A percentile compares a stretch with the other conserved stretches of the same genome.
Evolutionary conservation across 78 protist species (phyloP).

Genomic region (Anaeramoeba flamelloides): DNA sequence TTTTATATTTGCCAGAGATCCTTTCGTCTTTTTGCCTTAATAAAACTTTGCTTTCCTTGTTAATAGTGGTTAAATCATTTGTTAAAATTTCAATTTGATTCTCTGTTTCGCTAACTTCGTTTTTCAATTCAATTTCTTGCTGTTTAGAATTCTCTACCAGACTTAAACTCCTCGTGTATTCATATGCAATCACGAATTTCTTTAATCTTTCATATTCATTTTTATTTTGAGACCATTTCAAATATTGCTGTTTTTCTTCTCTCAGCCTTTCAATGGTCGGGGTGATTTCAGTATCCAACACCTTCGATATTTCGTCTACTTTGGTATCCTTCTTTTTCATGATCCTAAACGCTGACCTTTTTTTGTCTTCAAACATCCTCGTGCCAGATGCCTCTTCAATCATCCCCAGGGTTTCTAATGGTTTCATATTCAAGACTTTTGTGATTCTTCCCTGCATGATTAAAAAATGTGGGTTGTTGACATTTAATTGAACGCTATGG

Average conservation of each 20-base stretch:
- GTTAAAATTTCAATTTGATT: not conserved
- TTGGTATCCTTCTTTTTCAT: conserved; percentile 78
- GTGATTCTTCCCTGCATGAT: conserved; percentile 98
- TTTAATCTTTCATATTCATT: conserved; percentile 40
- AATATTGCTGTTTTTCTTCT: conserved; percentile 49
- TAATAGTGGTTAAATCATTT: not conserved
- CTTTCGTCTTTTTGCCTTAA: not conserved
- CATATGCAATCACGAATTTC: conserved; percentile 8
- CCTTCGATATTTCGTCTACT: conserved; percentile 49
- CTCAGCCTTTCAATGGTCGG: conserved; percentile 76
- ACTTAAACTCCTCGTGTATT: not conserved
- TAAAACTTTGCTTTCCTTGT: too few species aligned
- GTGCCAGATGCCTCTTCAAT: conserved; percentile 82
- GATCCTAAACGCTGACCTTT: conserved; percentile 46
- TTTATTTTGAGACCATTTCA: conserved; percentile 32
- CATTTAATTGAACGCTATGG: conserved; percentile 89
- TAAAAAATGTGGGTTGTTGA: conserved; percentile 97
- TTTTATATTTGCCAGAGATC: not conserved
- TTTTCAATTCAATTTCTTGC: not conserved
- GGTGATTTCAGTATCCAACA: conserved; percentile 67
- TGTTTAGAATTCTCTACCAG: not conserved
- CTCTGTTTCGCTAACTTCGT: not conserved
- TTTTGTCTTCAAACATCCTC: conserved; percentile 81
- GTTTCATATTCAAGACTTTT: conserved; percentile 92
- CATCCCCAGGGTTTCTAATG: conserved; percentile 80